Conservation (phyloP, 129 eudicot species). For the Flaveria sonorensis region DNA sequence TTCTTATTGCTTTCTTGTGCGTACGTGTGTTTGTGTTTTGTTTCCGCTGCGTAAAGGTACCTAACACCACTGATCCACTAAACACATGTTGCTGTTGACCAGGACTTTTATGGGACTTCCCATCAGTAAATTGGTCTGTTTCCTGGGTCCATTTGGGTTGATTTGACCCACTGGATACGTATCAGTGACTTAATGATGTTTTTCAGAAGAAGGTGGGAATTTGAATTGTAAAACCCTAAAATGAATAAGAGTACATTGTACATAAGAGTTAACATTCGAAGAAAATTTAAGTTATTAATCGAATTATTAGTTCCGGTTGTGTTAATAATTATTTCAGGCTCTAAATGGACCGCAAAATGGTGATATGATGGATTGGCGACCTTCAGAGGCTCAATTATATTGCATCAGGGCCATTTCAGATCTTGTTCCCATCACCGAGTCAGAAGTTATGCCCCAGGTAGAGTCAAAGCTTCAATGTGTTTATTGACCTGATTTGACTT, state of each 20-base stretch:
- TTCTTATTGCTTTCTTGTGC: no score
- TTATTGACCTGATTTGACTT: constrained; percentile 30
- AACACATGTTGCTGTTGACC: no score
- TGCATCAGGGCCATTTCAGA: constrained; percentile 95
- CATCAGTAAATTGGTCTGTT: no score
- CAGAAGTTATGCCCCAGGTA: constrained; percentile 97
- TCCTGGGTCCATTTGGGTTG: no score
- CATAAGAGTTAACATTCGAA: not conserved
- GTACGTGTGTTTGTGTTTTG: no score
- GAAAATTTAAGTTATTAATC: not conserved
- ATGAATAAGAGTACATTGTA: constrained; percentile 5
- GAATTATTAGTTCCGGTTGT: constrained; percentile 24
- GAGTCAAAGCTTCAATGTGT: constrained; percentile 29
- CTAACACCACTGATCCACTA: no score
- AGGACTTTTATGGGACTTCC: no score
- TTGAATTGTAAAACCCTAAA: constrained; percentile 4
- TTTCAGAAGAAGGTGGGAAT: constrained; percentile 10
- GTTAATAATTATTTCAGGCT: constrained; percentile 51
- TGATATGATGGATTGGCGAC: constrained; percentile 78
- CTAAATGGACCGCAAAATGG: constrained; percentile 55
- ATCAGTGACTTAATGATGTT: not conserved
- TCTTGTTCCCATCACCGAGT: constrained; percentile 69
- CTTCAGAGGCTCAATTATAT: constrained; percentile 94
- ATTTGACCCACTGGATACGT: no score
- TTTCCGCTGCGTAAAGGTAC: no score